Evolutionary conservation across 2,329 filamentous ascomycete genomes (phyloP), one percentile per base, ranked within the genome.

Genomic region (Arthrobotrys musiformis): DNA sequence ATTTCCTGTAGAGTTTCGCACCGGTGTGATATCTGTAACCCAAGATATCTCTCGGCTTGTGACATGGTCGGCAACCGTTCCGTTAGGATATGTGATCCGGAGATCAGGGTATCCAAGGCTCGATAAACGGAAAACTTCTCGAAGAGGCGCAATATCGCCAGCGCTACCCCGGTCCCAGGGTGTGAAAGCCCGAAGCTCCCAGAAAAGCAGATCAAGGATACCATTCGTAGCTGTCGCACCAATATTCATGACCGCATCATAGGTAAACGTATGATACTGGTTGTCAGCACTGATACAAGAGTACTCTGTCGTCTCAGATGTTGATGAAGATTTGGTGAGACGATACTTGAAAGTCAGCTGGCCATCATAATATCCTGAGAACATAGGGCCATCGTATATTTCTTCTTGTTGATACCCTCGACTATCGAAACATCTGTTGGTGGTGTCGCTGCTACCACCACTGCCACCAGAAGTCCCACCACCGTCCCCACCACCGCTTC

Each of bases 211-310:
- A 37, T 73, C 60, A 1, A 73, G 61, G 26, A 72, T 64, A 37
- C 35, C 58, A 22, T 37, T 33, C 8, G 37, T 42, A 1, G 48
- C 46, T 1, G 30, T 60, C 11, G 69, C 69, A 40, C 69, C 69
- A 44, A 73, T 61, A n/a, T 73, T 73, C 69, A 73, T 66, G 9
- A 73, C 40, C 22, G 69, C 69, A 52, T 66, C 69, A 54, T 66
- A 73, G 1, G 69, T 73, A 33, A 66, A 73, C 19, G 40, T 73
- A 42, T 66, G 61, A 40, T 73, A 48, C 17, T 40, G 44, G 4
- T 54, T 54, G 42, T 73, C 69, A 19, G 69, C 69, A n/a, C 15
- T 17, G 37, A 73, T 52, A 37, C 69, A 73, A 11, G 33, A 60
- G 26, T 26, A 30, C 5, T 15, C 17, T 17, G 35, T 9, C 7